Conservation (phyloP, 2,329 filamentous ascomycete species). For the Microdochium paspali region DNA sequence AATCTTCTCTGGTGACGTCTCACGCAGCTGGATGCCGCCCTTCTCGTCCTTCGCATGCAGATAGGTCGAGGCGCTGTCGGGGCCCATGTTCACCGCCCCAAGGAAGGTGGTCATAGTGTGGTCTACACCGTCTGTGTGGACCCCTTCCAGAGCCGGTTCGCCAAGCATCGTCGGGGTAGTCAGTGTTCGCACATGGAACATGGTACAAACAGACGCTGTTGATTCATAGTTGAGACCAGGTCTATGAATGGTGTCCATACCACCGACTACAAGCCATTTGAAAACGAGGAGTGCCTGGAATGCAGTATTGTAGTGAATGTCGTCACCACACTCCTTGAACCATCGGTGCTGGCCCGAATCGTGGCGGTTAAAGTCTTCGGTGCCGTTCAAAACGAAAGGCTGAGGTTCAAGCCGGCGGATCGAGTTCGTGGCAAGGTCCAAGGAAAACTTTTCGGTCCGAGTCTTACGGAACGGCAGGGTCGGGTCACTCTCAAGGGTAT, state of each 20-base stretch:
- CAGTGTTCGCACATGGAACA: constrained; percentile 18
- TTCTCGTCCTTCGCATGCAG: constrained; percentile 16
- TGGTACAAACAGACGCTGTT: constrained; percentile 16
- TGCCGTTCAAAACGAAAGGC: constrained; percentile 15
- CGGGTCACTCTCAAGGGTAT: constrained; percentile 18
- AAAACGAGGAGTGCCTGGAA: neutral
- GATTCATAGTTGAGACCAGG: constrained; percentile 15
- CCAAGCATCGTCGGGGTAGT: constrained; percentile 17
- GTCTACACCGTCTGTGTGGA: constrained; percentile 21
- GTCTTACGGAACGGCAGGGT: constrained; percentile 16
- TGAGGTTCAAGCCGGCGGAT: constrained; percentile 19
- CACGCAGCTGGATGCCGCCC: constrained; percentile 8
- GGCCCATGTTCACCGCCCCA: constrained; percentile 16
- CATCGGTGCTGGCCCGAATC: constrained; percentile 17
- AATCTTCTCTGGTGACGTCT: constrained; percentile 9
- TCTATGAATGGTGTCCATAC: constrained; percentile 7
- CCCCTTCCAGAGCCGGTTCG: constrained; percentile 21
- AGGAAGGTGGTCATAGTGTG: constrained; percentile 22
- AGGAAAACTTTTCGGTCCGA: constrained; percentile 15
- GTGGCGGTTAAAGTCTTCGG: constrained; percentile 20
- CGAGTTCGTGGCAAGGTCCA: constrained; percentile 13
- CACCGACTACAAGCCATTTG: neutral
- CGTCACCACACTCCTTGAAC: constrained; percentile 17
- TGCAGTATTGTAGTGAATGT: constrained; percentile 1
- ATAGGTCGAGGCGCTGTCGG: constrained; percentile 17